A percentile compares a stretch with the other conserved stretches of the same genome.
phyloP scores from a whole-genome alignment of 2,329 filamentous ascomycete genomes.

The Tolypocladium sp. region DNA sequence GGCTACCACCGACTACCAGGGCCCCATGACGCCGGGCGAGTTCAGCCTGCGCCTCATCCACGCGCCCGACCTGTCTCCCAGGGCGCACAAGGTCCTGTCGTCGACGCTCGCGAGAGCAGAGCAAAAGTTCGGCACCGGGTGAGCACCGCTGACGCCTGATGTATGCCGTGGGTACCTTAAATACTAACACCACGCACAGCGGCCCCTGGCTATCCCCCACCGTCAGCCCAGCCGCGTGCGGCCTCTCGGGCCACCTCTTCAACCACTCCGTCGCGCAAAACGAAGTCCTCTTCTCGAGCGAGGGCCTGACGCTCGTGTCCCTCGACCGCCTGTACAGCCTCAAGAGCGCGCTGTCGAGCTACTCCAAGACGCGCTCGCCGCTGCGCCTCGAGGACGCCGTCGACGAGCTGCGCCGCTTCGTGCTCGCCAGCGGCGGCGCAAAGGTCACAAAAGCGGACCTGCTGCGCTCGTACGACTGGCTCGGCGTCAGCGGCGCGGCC shows the following conservation, averaged over 20 bases:
- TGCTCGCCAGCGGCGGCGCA: slow-evolving; percentile 42
- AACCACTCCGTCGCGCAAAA: slow-evolving; percentile 49
- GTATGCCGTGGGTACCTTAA: not conserved
- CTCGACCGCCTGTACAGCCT: slow-evolving; percentile 57
- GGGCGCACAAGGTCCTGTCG: slow-evolving; percentile 37
- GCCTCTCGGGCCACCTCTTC: slow-evolving; percentile 42
- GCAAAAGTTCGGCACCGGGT: slow-evolving; percentile 34
- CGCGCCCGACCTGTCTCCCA: slow-evolving; percentile 32
- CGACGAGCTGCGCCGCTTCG: slow-evolving; percentile 51
- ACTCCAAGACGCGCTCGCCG: slow-evolving; percentile 35
- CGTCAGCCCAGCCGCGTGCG: slow-evolving; percentile 30
- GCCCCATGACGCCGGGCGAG: slow-evolving; percentile 17
- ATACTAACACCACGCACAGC: not conserved
- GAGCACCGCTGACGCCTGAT: slow-evolving; percentile 2
- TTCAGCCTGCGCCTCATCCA: slow-evolving; percentile 44
- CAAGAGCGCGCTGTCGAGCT: slow-evolving; percentile 50
- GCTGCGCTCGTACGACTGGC: slow-evolving; percentile 46
- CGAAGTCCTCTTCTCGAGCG: slow-evolving; percentile 50
- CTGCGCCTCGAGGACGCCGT: slow-evolving; percentile 50
- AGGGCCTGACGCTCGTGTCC: slow-evolving; percentile 49
- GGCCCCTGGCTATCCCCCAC: slow-evolving; percentile 33
- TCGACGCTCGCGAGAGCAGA: slow-evolving; percentile 42
- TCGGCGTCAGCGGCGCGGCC: slow-evolving; percentile 40
- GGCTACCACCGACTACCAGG: slow-evolving; percentile 15
- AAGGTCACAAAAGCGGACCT: slow-evolving; percentile 43